Base-by-base conservation (phyloP, 306 rosid species). In the Calophaca sinica region DNA sequence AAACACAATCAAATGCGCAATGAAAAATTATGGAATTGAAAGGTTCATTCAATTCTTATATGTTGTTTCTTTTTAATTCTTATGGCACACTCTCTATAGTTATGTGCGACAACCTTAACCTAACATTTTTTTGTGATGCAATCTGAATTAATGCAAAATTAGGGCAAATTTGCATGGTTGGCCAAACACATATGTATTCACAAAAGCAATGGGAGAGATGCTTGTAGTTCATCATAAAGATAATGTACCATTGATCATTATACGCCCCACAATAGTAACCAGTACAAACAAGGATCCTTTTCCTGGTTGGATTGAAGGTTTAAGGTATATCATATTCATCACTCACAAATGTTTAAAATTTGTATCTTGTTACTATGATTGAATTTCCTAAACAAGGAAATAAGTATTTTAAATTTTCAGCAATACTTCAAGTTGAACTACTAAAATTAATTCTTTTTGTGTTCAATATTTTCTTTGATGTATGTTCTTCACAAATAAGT, bases 121-220 rank as follows among this genome's bases (percentile, higher is more conserved):
- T 49, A 49, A 8, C 10, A 45, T 45, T 45, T 38, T 38, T 38
- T 38, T 38, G 42, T 38, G 42, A 3, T 36, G 41, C 41, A 36
- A 36, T 36, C 7, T 38, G 42, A 38, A 38, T 7, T 39, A 45
- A 48, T 33, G 11, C 0, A 45, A 77, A n/a, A 57, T 0, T 14
- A 81, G 85, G 38, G 81, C 87, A 32, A 84, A 79, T 15, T 28
- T 72, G n/a, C 60, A 79, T 35, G 90, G 87, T 38, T 82, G 88
- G 87, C 80, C 85, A 20, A 84, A 84, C 75, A 74, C 84, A 0
- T 87, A 87, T 2, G 62, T 11, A 3, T 65, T 65, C 10, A 65
- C 71, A 11, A 65, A 65, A 38, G 42, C 42, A 38, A 38, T 38
- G 42, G 42, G 42, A 38, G 42, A 38, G 7, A 38, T 38, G 42